phyloP scores from a whole-genome alignment of 768 basidiomycete species.

The Naganishia vishniacii region DNA sequence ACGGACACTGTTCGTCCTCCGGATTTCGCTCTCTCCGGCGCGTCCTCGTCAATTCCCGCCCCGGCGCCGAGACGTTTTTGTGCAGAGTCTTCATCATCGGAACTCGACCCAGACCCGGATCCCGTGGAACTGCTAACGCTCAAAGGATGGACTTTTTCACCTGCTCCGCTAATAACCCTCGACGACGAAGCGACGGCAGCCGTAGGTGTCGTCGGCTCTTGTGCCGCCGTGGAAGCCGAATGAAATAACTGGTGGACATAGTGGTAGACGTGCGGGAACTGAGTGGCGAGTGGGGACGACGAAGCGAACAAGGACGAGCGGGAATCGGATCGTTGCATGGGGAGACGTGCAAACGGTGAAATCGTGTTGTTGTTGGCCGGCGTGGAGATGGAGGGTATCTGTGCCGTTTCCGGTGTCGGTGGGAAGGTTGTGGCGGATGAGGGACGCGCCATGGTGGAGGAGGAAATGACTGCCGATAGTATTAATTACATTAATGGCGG shows the following conservation, averaged over 20 bases:
- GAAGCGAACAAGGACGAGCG: constrained; percentile 6
- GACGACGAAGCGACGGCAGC: not conserved
- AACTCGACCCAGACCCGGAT: constrained; percentile 30
- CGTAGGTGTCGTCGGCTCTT: not conserved
- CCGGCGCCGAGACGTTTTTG: not conserved
- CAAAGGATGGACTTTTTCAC: constrained; percentile 37
- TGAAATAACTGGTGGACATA: constrained; percentile 25
- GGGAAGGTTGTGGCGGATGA: constrained; percentile 2
- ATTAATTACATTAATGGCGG: too few species aligned
- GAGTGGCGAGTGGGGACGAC: constrained; percentile 60
- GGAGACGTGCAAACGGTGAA: constrained; percentile 1
- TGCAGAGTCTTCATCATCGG: constrained; percentile 33
- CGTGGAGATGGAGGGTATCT: not conserved
- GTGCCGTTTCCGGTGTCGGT: not conserved
- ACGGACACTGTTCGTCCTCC: not conserved
- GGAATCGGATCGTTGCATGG: constrained; percentile 3
- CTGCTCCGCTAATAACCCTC: not conserved
- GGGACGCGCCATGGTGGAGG: not conserved
- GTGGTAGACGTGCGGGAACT: constrained; percentile 27
- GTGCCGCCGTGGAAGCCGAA: not conserved
- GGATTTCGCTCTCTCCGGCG: not conserved
- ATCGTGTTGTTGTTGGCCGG: too few species aligned
- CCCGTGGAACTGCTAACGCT: constrained; percentile 41
- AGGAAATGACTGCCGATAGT: too few species aligned
- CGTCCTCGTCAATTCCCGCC: not conserved